A percentile compares a stretch with the other conserved stretches of the same genome.
These are phyloP conservation scores for Malus fusca DNA, from an alignment of 306 rosid genomes.

Conservation along the genomic window DNA sequence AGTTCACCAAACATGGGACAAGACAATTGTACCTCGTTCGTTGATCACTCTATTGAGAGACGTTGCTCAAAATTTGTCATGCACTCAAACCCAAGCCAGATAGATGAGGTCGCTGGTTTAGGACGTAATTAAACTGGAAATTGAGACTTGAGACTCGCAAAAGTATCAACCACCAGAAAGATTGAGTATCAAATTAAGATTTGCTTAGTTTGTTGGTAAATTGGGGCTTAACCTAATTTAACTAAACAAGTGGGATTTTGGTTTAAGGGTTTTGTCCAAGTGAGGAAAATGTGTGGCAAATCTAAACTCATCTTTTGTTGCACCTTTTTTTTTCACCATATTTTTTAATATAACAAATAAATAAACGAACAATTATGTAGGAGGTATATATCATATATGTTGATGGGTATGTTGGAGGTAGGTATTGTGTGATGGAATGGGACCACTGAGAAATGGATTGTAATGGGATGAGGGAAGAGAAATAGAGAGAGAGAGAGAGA, in stretches of 20 bases:
- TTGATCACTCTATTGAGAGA: not conserved
- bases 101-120: not conserved
- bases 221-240: not conserved
- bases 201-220: not conserved
- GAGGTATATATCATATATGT: not conserved
- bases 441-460: conserved; percentile 53
- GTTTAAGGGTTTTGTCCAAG: not conserved
- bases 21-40: not conserved
- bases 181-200: not conserved
- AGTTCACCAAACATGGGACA: not conserved
- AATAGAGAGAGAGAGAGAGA: too few relatives aligned
- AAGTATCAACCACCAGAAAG: not conserved
- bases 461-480: conserved; percentile 40
- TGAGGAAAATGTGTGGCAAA: conserved; percentile 16
- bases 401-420: conserved; percentile 28
- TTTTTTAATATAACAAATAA: not conserved
- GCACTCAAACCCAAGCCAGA: not conserved
- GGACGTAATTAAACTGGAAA: conserved; percentile 1
- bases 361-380: too few relatives aligned
- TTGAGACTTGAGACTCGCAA: not conserved
- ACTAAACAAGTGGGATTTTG: not conserved
- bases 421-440: conserved; percentile 34
- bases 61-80: not conserved
- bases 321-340: not conserved
- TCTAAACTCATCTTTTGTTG: not conserved